A percentile compares a stretch with the other conserved stretches of the same genome.
Conservation (phyloP, 2,329 filamentous ascomycete species). For the Alternaria postmessia region DNA sequence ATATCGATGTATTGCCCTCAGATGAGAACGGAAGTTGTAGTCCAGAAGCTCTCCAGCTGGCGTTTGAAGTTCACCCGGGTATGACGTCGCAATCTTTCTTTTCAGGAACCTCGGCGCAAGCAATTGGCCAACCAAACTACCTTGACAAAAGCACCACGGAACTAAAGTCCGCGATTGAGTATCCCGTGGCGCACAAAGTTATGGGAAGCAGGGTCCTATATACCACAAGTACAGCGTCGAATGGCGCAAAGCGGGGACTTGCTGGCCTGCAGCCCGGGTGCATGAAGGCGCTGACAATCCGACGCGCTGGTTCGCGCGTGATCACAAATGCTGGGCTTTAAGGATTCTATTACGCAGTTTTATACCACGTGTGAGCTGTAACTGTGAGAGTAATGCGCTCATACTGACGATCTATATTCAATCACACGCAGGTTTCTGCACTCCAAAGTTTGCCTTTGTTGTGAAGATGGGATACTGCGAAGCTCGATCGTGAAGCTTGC, state of each 20-base stretch:
- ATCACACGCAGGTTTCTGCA: not conserved
- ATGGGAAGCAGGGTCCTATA: constrained; percentile 25
- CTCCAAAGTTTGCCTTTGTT: not conserved
- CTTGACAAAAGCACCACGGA: not conserved
- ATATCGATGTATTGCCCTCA: not conserved
- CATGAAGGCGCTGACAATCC: constrained; percentile 24
- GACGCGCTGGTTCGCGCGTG: constrained; percentile 29
- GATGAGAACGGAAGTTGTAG: not conserved
- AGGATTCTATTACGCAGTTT: constrained; percentile 18
- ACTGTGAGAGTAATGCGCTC: not conserved
- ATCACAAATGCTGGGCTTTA: constrained; percentile 23
- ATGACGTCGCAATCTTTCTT: constrained; percentile 21
- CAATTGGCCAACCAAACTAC: constrained; percentile 14
- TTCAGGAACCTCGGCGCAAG: constrained; percentile 5
- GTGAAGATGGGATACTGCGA: constrained; percentile 8
- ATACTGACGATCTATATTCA: not conserved
- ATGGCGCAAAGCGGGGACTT: constrained; percentile 27
- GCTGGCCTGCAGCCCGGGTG: constrained; percentile 16
- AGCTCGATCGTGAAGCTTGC: constrained; percentile 3
- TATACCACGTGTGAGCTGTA: constrained; percentile 14
- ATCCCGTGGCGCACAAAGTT: not conserved
- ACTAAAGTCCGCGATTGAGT: not conserved
- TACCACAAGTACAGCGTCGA: constrained; percentile 4
- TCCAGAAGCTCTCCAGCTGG: not conserved
- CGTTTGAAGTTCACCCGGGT: constrained; percentile 7